These are phyloP conservation scores for Viridothelium virens DNA, from an alignment of 495 filamentous ascomycete genomes.

Conservation along the genomic window DNA sequence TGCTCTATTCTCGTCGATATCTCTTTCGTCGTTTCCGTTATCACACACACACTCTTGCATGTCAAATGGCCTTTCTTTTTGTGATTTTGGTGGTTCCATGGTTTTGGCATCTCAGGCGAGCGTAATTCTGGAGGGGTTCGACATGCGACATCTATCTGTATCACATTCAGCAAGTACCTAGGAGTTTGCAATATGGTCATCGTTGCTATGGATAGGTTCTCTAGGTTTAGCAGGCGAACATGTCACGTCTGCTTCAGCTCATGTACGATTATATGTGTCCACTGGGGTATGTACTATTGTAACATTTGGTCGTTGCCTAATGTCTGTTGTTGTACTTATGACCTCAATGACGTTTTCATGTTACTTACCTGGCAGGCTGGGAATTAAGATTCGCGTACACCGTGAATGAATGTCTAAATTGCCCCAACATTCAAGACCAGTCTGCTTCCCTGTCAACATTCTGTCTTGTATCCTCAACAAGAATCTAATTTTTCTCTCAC, in stretches of 20 bases:
- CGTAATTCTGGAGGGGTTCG: neutral
- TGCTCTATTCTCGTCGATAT: neutral
- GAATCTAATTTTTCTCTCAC: no score
- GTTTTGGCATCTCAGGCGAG: constrained; percentile 9
- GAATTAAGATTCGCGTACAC: no score
- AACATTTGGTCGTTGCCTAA: constrained; percentile 3
- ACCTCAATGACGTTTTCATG: neutral
- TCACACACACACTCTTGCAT: neutral
- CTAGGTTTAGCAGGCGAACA: no score
- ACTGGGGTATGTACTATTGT: neutral
- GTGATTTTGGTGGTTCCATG: neutral
- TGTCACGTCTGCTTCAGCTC: neutral
- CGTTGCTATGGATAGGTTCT: no score
- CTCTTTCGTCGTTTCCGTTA: neutral
- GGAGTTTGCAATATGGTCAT: neutral
- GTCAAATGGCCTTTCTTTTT: neutral
- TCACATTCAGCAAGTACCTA: neutral
- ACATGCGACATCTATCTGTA: constrained; percentile 1
- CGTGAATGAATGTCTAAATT: no score
- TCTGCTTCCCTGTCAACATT: no score
- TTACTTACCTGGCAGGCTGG: neutral
- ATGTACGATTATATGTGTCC: neutral
- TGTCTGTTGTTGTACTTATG: neutral
- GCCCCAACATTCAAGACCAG: no score
- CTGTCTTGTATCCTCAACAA: no score